A percentile compares a stretch with the other conserved stretches of the same genome.
Conservation (phyloP, 768 basidiomycete species). For the Stropharia rugosoannulata region DNA sequence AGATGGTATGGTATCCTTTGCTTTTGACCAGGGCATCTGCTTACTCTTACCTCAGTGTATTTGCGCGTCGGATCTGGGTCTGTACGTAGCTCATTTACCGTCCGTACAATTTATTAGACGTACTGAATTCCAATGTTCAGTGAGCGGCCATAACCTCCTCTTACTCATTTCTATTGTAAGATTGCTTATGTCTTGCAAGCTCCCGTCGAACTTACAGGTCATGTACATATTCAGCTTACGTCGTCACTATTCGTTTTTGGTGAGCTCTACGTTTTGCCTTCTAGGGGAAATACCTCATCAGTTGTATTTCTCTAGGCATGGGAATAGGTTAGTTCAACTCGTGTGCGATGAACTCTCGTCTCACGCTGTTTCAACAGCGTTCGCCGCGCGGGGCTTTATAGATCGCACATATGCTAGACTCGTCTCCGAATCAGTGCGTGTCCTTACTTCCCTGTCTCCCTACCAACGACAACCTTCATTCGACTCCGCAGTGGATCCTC, state of each 20-base stretch:
- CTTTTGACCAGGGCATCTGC: neutral
- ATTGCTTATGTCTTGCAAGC: neutral
- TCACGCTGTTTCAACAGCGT: conserved; percentile 1
- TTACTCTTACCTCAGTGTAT: conserved; percentile 13
- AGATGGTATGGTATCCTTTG: conserved; percentile 11
- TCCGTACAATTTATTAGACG: too few species aligned
- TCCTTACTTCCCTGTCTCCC: neutral
- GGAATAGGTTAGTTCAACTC: conserved; percentile 10
- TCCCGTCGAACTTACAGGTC: neutral
- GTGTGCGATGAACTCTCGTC: too few species aligned
- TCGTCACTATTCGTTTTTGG: conserved; percentile 13
- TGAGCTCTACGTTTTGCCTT: neutral
- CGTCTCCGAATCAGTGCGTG: conserved; percentile 18
- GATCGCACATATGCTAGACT: conserved; percentile 17
- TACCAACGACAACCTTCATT: neutral
- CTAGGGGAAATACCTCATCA: neutral
- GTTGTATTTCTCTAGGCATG: conserved; percentile 8
- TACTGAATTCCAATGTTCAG: neutral
- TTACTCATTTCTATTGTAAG: conserved; percentile 16
- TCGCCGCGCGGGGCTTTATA: conserved; percentile 17
- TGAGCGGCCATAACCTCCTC: conserved; percentile 17
- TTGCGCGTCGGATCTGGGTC: conserved; percentile 23
- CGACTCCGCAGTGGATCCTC: conserved; percentile 17
- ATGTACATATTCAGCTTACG: conserved; percentile 2
- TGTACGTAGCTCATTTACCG: conserved; percentile 8